Evolutionary conservation across 2,329 filamentous ascomycete species (phyloP).

Genomic region (Penicillium sp.): DNA sequence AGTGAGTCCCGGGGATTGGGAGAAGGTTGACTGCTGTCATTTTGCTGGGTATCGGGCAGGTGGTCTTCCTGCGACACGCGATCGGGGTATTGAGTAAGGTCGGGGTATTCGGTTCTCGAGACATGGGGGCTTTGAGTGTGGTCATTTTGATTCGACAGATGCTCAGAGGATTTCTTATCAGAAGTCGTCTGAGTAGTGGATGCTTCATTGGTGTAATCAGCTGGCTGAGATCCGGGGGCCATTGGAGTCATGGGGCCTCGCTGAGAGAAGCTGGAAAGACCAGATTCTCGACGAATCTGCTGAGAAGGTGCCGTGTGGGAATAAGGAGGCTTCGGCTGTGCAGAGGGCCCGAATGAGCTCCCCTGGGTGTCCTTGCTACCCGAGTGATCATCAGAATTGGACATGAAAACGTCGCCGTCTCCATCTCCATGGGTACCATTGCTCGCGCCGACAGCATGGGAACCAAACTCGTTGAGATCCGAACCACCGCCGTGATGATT

Average conservation of each 20-base stretch:
- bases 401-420: slow-evolving; percentile 63
- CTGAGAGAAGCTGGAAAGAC: slow-evolving; percentile 49
- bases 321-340: slow-evolving; percentile 47
- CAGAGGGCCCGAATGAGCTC: slow-evolving; percentile 52
- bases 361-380: slow-evolving; percentile 44
- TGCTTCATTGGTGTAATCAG: slow-evolving; percentile 75
- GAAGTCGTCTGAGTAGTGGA: slow-evolving; percentile 83
- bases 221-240: slow-evolving; percentile 56
- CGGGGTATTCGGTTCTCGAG: slow-evolving; percentile 49
- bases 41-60: slow-evolving; percentile 63
- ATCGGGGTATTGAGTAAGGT: slow-evolving; percentile 51
- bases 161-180: slow-evolving; percentile 75
- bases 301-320: slow-evolving; percentile 49
- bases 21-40: slow-evolving; percentile 36
- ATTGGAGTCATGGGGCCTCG: slow-evolving; percentile 57
- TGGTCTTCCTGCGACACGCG: slow-evolving; percentile 57
- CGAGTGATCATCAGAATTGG: slow-evolving; percentile 47
- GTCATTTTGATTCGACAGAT: slow-evolving; percentile 64
- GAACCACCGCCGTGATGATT: slow-evolving; percentile 47
- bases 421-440: slow-evolving; percentile 53
- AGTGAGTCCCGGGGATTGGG: slow-evolving; percentile 27
- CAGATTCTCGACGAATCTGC: slow-evolving; percentile 45
- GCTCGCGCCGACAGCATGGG: slow-evolving; percentile 49
- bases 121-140: slow-evolving; percentile 64
- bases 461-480: slow-evolving; percentile 38